Base-by-base conservation (phyloP, 139 green algal species). In the Chlorella sp. region DNA sequence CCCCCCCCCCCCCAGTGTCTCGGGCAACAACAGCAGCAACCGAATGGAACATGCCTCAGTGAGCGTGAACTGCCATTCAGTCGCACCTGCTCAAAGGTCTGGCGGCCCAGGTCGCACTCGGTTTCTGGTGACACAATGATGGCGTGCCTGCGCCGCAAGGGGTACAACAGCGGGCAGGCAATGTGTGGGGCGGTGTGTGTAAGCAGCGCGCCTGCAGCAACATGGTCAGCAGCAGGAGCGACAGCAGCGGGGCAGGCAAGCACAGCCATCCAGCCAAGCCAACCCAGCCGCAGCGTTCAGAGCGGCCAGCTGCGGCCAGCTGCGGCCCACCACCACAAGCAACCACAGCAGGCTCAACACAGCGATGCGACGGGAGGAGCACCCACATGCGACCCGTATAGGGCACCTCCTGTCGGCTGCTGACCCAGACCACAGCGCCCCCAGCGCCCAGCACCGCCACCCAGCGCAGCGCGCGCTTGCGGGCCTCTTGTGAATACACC, bases 31-130 rank as follows among this genome's bases (percentile, higher is more conserved):
- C n/a, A n/a, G n/a, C n/a, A n/a, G n/a, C n/a, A n/a, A n/a, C n/a
- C n/a, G n/a, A n/a, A n/a, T n/a, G n/a, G n/a, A n/a, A n/a, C n/a
- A n/a, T n/a, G n/a, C n/a, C n/a, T n/a, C n/a, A n/a, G n/a, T n/a
- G n/a, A n/a, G n/a, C n/a, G n/a, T n/a, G n/a, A n/a, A n/a, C n/a
- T n/a, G n/a, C n/a, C n/a, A n/a, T n/a, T n/a, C 44, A 51, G 44
- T 9, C n/a, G 1, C 70, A 88, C 89, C 87, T 93, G 83, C n/a
- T 88, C 32, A 38, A 92, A 94, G 1, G 87, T 86, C 4, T 84
- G 34, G 56, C 87, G 34, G 5, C 91, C 91, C 28, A 94, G 68
- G 0, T 69, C 55, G 0, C 69, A 41, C 73, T 94, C 91, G 0
- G 79, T 55, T 4, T 76, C 74, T 0, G 69, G 57, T 20, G 68